These are phyloP conservation scores for Dendrobium chrysotoxum DNA, from an alignment of 106 monocot species.

Conservation along the genomic window DNA sequence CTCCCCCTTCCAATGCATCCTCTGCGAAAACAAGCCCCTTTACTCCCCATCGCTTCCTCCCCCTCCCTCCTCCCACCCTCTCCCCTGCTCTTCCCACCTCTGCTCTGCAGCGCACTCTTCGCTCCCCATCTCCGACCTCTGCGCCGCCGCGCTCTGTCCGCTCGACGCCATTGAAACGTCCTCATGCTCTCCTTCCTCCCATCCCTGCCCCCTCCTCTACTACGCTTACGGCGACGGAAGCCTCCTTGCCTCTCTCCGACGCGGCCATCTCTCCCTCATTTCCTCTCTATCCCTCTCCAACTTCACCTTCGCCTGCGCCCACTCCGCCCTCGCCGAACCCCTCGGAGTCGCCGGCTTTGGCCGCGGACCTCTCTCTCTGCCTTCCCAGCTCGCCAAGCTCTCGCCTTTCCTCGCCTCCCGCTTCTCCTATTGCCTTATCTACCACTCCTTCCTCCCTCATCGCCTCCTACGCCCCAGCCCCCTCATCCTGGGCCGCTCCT, in stretches of 20 bases:
- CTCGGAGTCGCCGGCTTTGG: slow-evolving; percentile 94
- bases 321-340: slow-evolving; percentile 71
- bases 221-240: slow-evolving; percentile 97
- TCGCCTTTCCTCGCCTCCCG: slow-evolving; percentile 49
- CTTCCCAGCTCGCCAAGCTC: slow-evolving; percentile 56
- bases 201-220: slow-evolving; percentile 74
- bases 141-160: slow-evolving; percentile 67
- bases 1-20: slow-evolving; percentile 86
- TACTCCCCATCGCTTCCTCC: slow-evolving; percentile 19
- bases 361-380: slow-evolving; percentile 70
- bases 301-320: slow-evolving; percentile 80
- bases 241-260: slow-evolving; percentile 61
- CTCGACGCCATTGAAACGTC: slow-evolving; percentile 66
- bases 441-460: slow-evolving; percentile 48
- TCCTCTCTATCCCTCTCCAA: slow-evolving; percentile 20
- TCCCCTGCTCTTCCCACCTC: slow-evolving; percentile 36
- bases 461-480: slow-evolving; percentile 54
- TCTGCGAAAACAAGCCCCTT: slow-evolving; percentile 59
- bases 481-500: slow-evolving; percentile 50
- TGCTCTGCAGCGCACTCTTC: slow-evolving; percentile 69
- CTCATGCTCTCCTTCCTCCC: slow-evolving; percentile 34
- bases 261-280: slow-evolving; percentile 38
- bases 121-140: slow-evolving; percentile 71
- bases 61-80: slow-evolving; percentile 15
- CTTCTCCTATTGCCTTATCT: slow-evolving; percentile 82